Conservation (phyloP, 768 basidiomycete species). For the Lentinula guzmanii region DNA sequence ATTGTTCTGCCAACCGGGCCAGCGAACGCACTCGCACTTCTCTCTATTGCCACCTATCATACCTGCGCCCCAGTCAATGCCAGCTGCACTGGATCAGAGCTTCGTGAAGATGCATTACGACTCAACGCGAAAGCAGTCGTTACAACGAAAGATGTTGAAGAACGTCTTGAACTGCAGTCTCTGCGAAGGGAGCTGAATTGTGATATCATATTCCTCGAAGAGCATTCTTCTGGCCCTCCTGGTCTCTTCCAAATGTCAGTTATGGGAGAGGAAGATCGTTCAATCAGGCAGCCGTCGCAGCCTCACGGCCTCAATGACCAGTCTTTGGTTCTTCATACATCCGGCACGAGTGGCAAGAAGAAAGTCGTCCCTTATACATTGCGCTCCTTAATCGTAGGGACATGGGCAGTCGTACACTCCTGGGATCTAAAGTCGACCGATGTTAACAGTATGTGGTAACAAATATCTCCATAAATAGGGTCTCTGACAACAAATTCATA, state of each 20-base stretch:
- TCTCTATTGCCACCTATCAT: constrained; percentile 35
- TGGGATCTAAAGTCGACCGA: constrained; percentile 33
- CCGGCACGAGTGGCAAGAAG: constrained; percentile 53
- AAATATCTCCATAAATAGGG: neutral
- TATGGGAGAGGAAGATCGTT: constrained; percentile 14
- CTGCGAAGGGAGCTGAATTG: constrained; percentile 29
- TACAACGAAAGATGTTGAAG: constrained; percentile 32
- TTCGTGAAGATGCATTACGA: constrained; percentile 34
- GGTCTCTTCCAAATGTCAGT: constrained; percentile 35
- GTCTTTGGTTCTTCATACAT: constrained; percentile 53
- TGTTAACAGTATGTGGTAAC: constrained; percentile 36
- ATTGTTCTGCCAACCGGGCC: constrained; percentile 38
- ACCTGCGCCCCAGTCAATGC: constrained; percentile 43
- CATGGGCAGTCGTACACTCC: constrained; percentile 35
- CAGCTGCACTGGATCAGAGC: constrained; percentile 36
- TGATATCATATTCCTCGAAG: constrained; percentile 31
- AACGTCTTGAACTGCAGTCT: constrained; percentile 28
- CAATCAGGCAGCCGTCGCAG: constrained; percentile 18
- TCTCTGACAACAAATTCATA: constrained; percentile 6
- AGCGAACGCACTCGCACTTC: constrained; percentile 40
- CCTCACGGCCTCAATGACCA: constrained; percentile 36
- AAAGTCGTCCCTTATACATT: constrained; percentile 43
- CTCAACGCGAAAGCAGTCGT: constrained; percentile 34
- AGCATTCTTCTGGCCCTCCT: constrained; percentile 25
- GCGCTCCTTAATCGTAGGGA: constrained; percentile 35